Conservation (phyloP, 805 yeast species). For the Candida chauliodis region DNA sequence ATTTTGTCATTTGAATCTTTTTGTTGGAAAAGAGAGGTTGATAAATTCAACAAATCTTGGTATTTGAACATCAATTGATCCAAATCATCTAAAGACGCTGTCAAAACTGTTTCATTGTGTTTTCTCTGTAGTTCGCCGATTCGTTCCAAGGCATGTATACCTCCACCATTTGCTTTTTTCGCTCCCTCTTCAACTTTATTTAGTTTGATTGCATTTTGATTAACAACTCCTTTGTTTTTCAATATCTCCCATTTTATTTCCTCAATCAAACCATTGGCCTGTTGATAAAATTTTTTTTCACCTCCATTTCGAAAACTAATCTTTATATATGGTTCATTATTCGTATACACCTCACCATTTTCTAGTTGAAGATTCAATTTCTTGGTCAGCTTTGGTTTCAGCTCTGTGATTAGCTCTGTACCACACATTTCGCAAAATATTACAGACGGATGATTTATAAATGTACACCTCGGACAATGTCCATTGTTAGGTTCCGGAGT, state of each 20-base stretch:
- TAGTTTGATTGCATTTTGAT: conserved; percentile 32
- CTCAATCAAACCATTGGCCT: conserved; percentile 40
- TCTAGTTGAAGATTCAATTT: conserved; percentile 23
- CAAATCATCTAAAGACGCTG: conserved; percentile 70
- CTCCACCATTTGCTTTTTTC: conserved; percentile 32
- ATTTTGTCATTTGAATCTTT: conserved; percentile 5
- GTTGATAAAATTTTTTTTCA: conserved; percentile 47
- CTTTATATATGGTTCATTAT: conserved; percentile 46
- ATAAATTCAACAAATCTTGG: conserved; percentile 62
- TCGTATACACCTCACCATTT: conserved; percentile 31
- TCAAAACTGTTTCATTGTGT: conserved; percentile 58
- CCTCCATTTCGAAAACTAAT: conserved; percentile 77
- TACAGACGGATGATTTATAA: conserved; percentile 77
- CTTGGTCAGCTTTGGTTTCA: not conserved
- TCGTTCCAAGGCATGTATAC: conserved; percentile 69
- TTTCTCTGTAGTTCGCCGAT: conserved; percentile 51
- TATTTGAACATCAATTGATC: conserved; percentile 77
- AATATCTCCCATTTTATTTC: conserved; percentile 47
- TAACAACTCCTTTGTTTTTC: conserved; percentile 31
- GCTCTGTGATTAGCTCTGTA: conserved; percentile 27
- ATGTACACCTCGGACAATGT: conserved; percentile 64
- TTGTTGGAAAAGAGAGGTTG: conserved; percentile 33
- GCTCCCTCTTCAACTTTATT: conserved; percentile 1
- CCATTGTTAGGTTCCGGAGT: conserved; percentile 4
- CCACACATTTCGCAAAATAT: conserved; percentile 87